Conservation (phyloP, 768 basidiomycete species). For the Goffeauzyma gilvescens region DNA sequence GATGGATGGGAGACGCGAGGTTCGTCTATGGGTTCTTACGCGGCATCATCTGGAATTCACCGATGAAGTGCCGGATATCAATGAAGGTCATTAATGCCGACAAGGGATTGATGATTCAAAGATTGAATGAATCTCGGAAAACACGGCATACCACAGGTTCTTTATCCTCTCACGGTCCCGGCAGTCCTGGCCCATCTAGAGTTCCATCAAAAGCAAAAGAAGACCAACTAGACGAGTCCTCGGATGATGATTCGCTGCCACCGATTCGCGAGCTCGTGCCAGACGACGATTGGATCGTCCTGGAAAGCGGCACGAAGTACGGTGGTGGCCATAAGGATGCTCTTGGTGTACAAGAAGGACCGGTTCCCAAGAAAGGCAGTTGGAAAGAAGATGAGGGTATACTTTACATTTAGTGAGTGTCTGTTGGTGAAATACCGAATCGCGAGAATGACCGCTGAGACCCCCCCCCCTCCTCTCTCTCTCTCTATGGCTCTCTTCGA, state of each 20-base stretch:
- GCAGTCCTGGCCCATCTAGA: too few relatives aligned
- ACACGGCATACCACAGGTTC: not conserved
- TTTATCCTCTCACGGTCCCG: too few relatives aligned
- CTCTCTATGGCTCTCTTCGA: not conserved
- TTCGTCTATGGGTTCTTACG: conserved; percentile 27
- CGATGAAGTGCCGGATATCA: conserved; percentile 17
- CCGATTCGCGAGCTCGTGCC: conserved; percentile 17
- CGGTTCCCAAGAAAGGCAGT: not conserved
- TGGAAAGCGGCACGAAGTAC: conserved; percentile 14
- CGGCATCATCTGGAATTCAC: conserved; percentile 12
- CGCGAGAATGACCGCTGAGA: not conserved
- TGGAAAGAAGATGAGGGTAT: conserved; percentile 28
- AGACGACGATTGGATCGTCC: conserved; percentile 21
- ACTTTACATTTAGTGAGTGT: conserved; percentile 28
- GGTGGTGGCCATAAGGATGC: too few relatives aligned
- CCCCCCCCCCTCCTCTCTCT: too few relatives aligned
- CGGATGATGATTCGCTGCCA: conserved; percentile 10
- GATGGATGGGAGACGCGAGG: conserved; percentile 32
- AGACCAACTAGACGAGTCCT: conserved; percentile 1
- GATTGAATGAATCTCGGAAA: conserved; percentile 4
- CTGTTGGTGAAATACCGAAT: not conserved
- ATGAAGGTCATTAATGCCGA: conserved; percentile 24
- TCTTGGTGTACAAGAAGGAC: not conserved
- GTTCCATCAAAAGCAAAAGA: too few relatives aligned
- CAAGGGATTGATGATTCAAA: conserved; percentile 17